phyloP scores from a whole-genome alignment of 768 basidiomycete genomes.

The Mrakia gelida region DNA sequence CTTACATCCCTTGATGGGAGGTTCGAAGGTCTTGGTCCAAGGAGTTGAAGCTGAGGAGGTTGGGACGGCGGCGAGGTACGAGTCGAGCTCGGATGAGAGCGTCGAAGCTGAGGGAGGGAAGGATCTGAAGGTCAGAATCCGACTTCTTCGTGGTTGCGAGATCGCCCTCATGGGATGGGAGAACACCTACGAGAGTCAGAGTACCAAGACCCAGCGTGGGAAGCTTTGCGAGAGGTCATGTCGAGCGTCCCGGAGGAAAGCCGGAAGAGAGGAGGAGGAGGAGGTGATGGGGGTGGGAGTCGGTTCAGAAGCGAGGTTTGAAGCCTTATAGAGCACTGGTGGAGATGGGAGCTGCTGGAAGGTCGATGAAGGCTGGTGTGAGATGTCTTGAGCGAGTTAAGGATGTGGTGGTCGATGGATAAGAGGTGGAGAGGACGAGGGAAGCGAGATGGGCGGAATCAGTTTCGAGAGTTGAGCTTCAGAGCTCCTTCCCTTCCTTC shows the following conservation, averaged over 20 bases:
- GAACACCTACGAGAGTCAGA: conserved; percentile 56
- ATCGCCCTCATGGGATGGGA: neutral
- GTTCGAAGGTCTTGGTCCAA: conserved; percentile 47
- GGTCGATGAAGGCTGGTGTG: no score
- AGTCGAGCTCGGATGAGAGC: conserved; percentile 56
- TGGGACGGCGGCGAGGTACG: conserved; percentile 52
- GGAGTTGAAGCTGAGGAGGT: conserved; percentile 53
- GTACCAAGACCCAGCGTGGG: conserved; percentile 92
- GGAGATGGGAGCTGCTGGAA: no score
- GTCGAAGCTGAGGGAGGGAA: conserved; percentile 18
- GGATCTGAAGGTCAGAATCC: neutral
- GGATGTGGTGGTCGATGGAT: no score
- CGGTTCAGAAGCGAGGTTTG: neutral
- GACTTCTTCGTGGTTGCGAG: neutral
- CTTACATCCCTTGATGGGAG: conserved; percentile 65
- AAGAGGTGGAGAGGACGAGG: no score
- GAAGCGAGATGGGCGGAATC: no score
- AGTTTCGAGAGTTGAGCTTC: no score
- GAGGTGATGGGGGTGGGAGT: no score
- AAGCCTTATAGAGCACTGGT: no score
- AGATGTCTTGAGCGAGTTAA: no score
- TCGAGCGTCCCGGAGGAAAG: neutral
- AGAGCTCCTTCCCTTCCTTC: no score
- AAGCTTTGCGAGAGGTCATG: conserved; percentile 48
- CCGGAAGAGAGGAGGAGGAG: neutral